These are phyloP conservation scores for Triticum timopheevii DNA, from an alignment of 176 grass and related monocot genomes.

Conservation along the genomic window DNA sequence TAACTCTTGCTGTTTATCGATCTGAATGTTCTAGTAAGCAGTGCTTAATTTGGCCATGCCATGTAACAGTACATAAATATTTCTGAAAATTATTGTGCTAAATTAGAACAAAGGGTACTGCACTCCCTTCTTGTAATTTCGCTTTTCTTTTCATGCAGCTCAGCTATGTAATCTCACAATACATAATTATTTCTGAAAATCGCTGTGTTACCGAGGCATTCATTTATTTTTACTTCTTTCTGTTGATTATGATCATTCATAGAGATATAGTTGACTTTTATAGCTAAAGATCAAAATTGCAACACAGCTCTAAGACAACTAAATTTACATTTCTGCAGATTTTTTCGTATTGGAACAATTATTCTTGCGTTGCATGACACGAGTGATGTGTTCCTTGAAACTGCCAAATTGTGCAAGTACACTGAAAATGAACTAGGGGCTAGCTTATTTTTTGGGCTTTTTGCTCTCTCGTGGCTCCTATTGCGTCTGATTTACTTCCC, in stretches of 20 bases:
- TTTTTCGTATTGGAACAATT: constrained; percentile 87
- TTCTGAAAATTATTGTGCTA: constrained; percentile 14
- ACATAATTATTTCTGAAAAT: neutral
- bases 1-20: neutral
- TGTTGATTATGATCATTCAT: constrained; percentile 8
- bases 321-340: constrained; percentile 48
- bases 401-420: constrained; percentile 97
- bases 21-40: constrained; percentile 4
- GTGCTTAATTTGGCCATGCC: constrained; percentile 23
- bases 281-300: constrained; percentile 10
- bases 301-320: constrained; percentile 5
- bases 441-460: constrained; percentile 90
- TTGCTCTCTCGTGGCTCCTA: constrained; percentile 86
- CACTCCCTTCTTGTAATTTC: constrained; percentile 2
- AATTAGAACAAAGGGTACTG: neutral
- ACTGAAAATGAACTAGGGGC: constrained; percentile 84
- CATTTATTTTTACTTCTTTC: constrained; percentile 2
- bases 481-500: constrained; percentile 95
- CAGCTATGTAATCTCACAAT: neutral
- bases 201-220: neutral
- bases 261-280: neutral
- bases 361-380: constrained; percentile 96
- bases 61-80: constrained; percentile 7
- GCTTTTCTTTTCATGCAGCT: neutral
- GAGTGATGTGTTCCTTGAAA: constrained; percentile 92